These are phyloP conservation scores for Metarhizium anisopliae DNA, from an alignment of 2,329 filamentous ascomycete genomes.

Conservation along the genomic window DNA sequence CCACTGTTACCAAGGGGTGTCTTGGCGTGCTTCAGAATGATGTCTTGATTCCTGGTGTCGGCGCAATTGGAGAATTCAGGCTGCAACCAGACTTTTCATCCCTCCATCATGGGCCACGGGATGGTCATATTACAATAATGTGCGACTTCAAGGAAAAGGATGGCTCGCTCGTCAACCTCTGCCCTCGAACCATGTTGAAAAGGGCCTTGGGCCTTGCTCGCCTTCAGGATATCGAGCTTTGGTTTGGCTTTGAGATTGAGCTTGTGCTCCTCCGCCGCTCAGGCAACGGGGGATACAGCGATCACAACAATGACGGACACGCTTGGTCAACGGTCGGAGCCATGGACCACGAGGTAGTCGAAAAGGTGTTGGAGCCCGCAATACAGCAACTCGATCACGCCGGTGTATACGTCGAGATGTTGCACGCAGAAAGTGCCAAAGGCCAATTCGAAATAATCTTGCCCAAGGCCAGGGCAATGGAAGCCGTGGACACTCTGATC, in stretches of 20 bases:
- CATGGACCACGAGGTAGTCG: constrained; percentile 47
- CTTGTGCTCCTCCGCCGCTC: constrained; percentile 56
- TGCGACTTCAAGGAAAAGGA: constrained; percentile 54
- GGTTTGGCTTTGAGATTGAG: constrained; percentile 76
- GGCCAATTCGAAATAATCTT: constrained; percentile 76
- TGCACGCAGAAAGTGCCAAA: constrained; percentile 64
- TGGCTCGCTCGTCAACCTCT: constrained; percentile 42
- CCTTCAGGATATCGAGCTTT: constrained; percentile 45
- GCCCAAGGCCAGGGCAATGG: constrained; percentile 50
- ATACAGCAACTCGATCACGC: constrained; percentile 48
- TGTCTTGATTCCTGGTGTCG: constrained; percentile 39
- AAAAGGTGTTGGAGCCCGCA: constrained; percentile 57
- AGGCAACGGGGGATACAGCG: constrained; percentile 24
- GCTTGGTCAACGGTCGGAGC: constrained; percentile 61
- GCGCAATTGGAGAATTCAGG: constrained; percentile 55
- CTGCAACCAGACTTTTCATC: constrained; percentile 58
- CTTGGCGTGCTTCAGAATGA: constrained; percentile 64
- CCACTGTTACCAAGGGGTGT: constrained; percentile 56
- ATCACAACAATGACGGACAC: constrained; percentile 52
- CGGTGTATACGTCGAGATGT: constrained; percentile 60
- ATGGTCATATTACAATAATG: constrained; percentile 56
- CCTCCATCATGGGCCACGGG: constrained; percentile 47
- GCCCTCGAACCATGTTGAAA: constrained; percentile 57
- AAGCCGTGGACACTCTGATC: constrained; percentile 63
- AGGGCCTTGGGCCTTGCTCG: constrained; percentile 42